Conservation (phyloP, 495 filamentous ascomycete species). For the Amorphotheca resinae region DNA sequence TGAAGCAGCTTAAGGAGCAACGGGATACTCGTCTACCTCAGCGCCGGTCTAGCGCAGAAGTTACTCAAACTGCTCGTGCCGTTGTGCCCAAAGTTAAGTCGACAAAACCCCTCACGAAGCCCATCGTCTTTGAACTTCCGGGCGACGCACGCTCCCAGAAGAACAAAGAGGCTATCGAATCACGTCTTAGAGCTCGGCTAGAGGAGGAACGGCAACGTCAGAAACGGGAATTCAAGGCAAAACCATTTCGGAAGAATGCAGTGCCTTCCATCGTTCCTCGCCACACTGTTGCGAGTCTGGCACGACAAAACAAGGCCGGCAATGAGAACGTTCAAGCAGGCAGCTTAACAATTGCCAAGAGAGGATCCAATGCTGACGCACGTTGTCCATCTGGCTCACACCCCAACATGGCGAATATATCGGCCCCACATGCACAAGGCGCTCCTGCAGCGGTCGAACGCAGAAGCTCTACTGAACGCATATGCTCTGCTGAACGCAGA, state of each 20-base stretch:
- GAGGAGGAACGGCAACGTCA: conserved; percentile 46
- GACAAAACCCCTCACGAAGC: conserved; percentile 43
- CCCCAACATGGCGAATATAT: conserved; percentile 11
- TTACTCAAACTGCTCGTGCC: conserved; percentile 4
- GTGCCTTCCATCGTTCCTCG: conserved; percentile 25
- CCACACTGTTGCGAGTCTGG: conserved; percentile 45
- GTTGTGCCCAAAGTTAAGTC: conserved; percentile 32
- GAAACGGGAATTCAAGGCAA: conserved; percentile 51
- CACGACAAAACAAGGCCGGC: conserved; percentile 28
- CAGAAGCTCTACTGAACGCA: no score
- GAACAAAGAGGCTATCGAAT: conserved; percentile 54
- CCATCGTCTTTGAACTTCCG: conserved; percentile 59
- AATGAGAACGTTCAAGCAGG: conserved; percentile 7
- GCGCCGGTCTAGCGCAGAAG: conserved; percentile 12
- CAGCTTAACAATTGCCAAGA: conserved; percentile 8
- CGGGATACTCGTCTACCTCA: conserved; percentile 34
- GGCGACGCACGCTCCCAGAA: conserved; percentile 61
- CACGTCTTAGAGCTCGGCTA: conserved; percentile 45
- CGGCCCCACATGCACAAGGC: conserved; percentile 14
- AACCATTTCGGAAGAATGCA: conserved; percentile 38
- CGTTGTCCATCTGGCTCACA: conserved; percentile 5
- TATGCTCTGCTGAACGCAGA: no score
- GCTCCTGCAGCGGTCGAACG: no score
- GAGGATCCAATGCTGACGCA: conserved; percentile 14
- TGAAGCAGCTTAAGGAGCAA: conserved; percentile 40